A percentile compares a stretch with the other conserved stretches of the same genome.
phyloP scores from a whole-genome alignment of 2,329 filamentous ascomycete species.

The Aureobasidium vineae region DNA sequence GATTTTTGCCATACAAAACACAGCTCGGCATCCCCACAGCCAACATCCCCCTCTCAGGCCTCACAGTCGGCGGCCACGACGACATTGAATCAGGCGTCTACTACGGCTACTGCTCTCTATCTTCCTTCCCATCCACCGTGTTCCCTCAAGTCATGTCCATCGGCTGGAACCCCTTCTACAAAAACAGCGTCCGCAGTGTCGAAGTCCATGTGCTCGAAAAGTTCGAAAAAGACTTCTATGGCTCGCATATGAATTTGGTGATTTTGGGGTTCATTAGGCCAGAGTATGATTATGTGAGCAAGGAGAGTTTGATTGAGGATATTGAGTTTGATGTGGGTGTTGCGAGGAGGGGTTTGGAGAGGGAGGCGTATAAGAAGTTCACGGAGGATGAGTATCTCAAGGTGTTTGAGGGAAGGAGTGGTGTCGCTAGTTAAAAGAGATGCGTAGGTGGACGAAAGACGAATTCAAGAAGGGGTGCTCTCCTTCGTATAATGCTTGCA shows the following conservation, averaged over 20 bases:
- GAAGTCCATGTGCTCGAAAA: constrained; percentile 64
- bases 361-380: constrained; percentile 59
- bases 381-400: constrained; percentile 48
- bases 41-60: constrained; percentile 69
- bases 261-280: constrained; percentile 86
- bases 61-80: constrained; percentile 66
- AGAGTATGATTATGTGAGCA: constrained; percentile 81
- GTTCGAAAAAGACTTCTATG: constrained; percentile 83
- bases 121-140: constrained; percentile 43
- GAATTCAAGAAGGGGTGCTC: not conserved
- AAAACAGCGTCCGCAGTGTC: constrained; percentile 80
- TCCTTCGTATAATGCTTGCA: too few relatives aligned
- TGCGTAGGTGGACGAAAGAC: too few relatives aligned
- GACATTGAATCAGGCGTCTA: constrained; percentile 78
- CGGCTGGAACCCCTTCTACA: constrained; percentile 97
- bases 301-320: constrained; percentile 82
- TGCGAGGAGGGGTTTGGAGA: constrained; percentile 66
- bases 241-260: constrained; percentile 70
- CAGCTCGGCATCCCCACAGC: constrained; percentile 95
- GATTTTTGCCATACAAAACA: not conserved
- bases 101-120: constrained; percentile 83
- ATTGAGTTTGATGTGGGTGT: constrained; percentile 88
- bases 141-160: constrained; percentile 92
- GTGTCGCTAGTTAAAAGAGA: constrained; percentile 33
- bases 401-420: constrained; percentile 37